Conservation (phyloP, 2,329 filamentous ascomycete genomes). For the Cylindrodendrum hubeiense region DNA sequence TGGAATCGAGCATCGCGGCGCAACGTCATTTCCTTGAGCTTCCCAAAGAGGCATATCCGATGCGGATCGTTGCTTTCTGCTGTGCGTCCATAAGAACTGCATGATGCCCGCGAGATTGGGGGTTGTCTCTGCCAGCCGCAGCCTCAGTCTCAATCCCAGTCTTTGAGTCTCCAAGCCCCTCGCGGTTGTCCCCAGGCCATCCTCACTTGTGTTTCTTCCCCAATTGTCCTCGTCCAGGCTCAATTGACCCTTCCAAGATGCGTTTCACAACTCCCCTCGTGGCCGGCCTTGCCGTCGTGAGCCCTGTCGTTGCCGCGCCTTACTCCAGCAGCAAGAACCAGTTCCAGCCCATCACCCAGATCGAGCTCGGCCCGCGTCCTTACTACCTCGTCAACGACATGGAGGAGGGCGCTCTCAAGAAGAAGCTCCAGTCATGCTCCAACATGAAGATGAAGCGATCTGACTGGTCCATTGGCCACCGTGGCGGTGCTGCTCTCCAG, state of each 20-base stretch:
- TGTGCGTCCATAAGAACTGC: conserved; percentile 35
- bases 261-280: conserved; percentile 47
- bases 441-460: conserved; percentile 65
- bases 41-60: conserved; percentile 35
- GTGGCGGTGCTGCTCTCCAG: conserved; percentile 71
- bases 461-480: conserved; percentile 71
- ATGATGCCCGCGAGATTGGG: conserved; percentile 14
- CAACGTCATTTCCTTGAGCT: conserved; percentile 30
- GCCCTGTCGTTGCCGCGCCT: conserved; percentile 45
- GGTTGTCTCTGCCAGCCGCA: conserved; percentile 27
- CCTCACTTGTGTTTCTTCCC: neutral
- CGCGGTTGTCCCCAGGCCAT: neutral
- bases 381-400: conserved; percentile 75
- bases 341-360: conserved; percentile 55
- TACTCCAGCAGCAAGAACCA: conserved; percentile 29
- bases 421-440: conserved; percentile 69
- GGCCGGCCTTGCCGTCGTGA: conserved; percentile 46
- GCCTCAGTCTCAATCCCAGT: conserved; percentile 25
- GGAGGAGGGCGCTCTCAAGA: conserved; percentile 70
- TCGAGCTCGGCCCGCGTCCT: conserved; percentile 73
- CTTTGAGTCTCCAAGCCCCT: conserved; percentile 5
- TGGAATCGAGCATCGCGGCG: conserved; percentile 12
- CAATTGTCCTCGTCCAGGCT: conserved; percentile 2
- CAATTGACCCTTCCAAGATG: conserved; percentile 44
- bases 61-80: conserved; percentile 26